Percentiles rank a stretch among this genome's conserved stretches.
Conservation (phyloP, 495 filamentous ascomycete genomes). For the Pyrenopolyporus hunteri region DNA sequence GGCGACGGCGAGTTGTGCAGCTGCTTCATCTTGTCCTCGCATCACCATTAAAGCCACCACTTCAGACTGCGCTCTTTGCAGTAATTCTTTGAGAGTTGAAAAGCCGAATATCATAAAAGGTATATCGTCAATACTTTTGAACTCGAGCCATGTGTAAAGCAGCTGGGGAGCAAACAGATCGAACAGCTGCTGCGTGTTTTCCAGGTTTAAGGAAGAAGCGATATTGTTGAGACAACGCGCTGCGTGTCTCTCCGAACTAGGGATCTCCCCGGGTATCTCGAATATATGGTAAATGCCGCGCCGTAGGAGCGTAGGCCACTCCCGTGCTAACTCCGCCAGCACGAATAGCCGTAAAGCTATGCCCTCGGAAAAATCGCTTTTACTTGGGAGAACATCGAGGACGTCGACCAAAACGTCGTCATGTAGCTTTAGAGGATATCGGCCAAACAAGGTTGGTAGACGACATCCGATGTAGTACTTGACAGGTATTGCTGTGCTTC, state of each 20-base stretch:
- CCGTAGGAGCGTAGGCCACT: conserved; percentile 80
- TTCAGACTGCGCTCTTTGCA: conserved; percentile 78
- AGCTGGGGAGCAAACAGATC: conserved; percentile 89
- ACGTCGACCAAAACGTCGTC: conserved; percentile 82
- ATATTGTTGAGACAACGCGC: conserved; percentile 70
- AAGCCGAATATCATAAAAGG: conserved; percentile 87
- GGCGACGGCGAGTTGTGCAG: conserved; percentile 60
- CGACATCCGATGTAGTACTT: conserved; percentile 73
- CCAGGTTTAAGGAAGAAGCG: conserved; percentile 66
- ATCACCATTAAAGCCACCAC: conserved; percentile 82
- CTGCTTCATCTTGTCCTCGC: conserved; percentile 71
- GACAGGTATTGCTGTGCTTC: conserved; percentile 69
- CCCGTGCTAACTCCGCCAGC: conserved; percentile 73
- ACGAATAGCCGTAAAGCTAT: conserved; percentile 83
- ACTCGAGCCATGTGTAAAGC: conserved; percentile 88
- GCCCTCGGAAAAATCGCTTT: conserved; percentile 75
- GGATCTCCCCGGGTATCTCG: conserved; percentile 77
- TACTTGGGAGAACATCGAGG: conserved; percentile 71
- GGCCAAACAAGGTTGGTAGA: conserved; percentile 77
- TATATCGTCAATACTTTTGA: conserved; percentile 66
- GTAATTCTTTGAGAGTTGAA: conserved; percentile 66
- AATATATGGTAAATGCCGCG: conserved; percentile 91
- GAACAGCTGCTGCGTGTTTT: conserved; percentile 72
- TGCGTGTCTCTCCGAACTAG: conserved; percentile 69
- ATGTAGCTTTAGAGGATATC: conserved; percentile 77